A percentile compares a stretch with the other conserved stretches of the same genome.
These are phyloP conservation scores for Deinandra increscens DNA, from an alignment of 129 eudicot genomes.

Conservation along the genomic window DNA sequence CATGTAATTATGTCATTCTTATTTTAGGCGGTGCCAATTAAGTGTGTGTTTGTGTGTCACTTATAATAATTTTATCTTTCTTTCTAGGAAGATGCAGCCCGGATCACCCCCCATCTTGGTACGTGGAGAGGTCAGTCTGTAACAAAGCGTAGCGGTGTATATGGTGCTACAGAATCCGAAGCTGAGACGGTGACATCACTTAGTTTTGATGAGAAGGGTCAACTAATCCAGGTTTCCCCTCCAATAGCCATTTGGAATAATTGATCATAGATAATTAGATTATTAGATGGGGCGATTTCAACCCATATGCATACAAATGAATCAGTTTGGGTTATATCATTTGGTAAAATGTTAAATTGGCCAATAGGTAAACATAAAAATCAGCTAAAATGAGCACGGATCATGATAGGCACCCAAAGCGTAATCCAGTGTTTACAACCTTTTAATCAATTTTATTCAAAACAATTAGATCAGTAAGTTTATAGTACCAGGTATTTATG, in stretches of 20 bases:
- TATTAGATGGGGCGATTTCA: not conserved
- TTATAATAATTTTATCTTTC: not conserved
- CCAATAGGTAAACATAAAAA: not conserved
- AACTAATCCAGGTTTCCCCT: constrained; percentile 61
- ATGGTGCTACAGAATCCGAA: constrained; percentile 90
- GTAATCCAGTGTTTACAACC: not conserved
- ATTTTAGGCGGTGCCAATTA: no score
- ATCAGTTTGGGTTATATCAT: not conserved
- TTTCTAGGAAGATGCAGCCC: constrained; percentile 47
- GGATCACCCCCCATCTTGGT: constrained; percentile 72
- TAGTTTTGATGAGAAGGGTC: constrained; percentile 63
- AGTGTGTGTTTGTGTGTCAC: not conserved
- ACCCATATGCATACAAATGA: not conserved
- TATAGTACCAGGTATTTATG: not conserved
- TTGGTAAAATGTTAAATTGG: not conserved
- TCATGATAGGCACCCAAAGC: not conserved
- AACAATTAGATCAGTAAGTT: not conserved
- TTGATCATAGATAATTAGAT: constrained; percentile 1
- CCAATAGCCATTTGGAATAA: not conserved
- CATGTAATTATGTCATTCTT: not conserved
- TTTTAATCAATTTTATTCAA: not conserved
- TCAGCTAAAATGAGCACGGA: not conserved
- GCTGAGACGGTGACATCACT: constrained; percentile 64
- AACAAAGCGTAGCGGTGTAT: constrained; percentile 93
- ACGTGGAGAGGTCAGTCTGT: constrained; percentile 84